A percentile compares a stretch with the other conserved stretches of the same genome.
phyloP scores from a whole-genome alignment of 164 flowering plant species.

The Nelumbo lutea region DNA sequence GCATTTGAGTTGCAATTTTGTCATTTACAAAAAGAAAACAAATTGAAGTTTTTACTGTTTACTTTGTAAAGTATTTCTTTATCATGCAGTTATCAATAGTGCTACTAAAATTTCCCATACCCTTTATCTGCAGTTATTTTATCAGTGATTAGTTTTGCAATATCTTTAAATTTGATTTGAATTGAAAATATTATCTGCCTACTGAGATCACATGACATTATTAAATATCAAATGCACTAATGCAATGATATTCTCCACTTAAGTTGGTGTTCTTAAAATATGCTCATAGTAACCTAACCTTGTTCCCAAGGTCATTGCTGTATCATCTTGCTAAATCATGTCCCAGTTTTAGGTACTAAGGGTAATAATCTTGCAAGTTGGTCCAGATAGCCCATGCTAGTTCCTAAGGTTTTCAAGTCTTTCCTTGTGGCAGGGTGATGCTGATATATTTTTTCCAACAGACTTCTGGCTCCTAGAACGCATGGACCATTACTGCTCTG shows the following conservation, averaged over 20 bases:
- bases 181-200: no score
- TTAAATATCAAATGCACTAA: not conserved
- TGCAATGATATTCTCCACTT: not conserved
- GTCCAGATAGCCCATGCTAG: not conserved
- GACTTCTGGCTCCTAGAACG: conserved; percentile 89
- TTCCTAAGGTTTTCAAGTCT: not conserved
- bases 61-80: no score
- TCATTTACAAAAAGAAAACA: no score
- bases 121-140: no score
- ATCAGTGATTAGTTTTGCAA: no score
- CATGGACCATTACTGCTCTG: conserved; percentile 88
- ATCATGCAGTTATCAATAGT: no score
- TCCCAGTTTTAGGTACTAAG: not conserved
- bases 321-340: not conserved
- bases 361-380: not conserved
- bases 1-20: no score
- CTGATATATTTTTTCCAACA: conserved; percentile 96
- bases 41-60: no score
- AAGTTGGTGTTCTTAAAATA: not conserved
- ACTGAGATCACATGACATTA: no score
- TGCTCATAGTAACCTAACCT: not conserved
- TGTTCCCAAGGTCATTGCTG: not conserved
- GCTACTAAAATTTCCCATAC: no score
- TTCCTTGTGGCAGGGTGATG: conserved; percentile 71
- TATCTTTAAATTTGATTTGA: no score